Base-by-base conservation (phyloP, 2,329 filamentous ascomycete genomes). In the Lecanicillium sp. region DNA sequence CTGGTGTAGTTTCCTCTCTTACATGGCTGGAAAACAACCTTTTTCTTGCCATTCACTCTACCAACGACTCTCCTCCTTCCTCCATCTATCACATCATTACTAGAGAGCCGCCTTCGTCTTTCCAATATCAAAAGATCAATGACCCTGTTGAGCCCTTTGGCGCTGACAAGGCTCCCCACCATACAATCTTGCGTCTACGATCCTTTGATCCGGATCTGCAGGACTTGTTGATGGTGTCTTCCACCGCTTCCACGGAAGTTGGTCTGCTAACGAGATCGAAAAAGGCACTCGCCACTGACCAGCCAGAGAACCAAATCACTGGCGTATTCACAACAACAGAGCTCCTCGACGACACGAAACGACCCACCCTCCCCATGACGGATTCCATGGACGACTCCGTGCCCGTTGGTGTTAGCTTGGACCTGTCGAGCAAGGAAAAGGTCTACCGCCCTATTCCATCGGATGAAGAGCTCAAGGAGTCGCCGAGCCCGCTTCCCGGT, bases 11-110 rank as follows among this genome's bases (percentile, higher is more conserved):
- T 3, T 87, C 89, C 4, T 85, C 86, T 14, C 75, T 98, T 33
- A 77, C 78, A 30, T 98, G 94, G 93, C 75, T 97, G 17, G 87
- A 93, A 60, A 95, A 93, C 56, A 71, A 94, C 57, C 70, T 91
- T 2, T 94, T 96, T 62, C 73, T 97, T 37, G 75, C 84, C 48
- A 79, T 93, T 19, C 85, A 96, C 65, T 88, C 76, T 24, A 77
- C 75, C 52, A 73, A 75, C 48, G 76, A 78, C 32, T 72, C 74
- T 21, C 71, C 74, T 8, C 78, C 82, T 5, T 67, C 78, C 21
- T 89, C 87, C 1, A 74, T 77, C n/a, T 95, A 90, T 60, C 84
- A 94, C 62, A 73, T 95, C 46, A 82, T 95, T 49, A 85, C 81
- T 5, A 80, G 88, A 52, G 74, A 85, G 54, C 75, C 59, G 60